Base-by-base conservation (phyloP, 2,329 filamentous ascomycete genomes). In the Reticulascus tulasneorum region DNA sequence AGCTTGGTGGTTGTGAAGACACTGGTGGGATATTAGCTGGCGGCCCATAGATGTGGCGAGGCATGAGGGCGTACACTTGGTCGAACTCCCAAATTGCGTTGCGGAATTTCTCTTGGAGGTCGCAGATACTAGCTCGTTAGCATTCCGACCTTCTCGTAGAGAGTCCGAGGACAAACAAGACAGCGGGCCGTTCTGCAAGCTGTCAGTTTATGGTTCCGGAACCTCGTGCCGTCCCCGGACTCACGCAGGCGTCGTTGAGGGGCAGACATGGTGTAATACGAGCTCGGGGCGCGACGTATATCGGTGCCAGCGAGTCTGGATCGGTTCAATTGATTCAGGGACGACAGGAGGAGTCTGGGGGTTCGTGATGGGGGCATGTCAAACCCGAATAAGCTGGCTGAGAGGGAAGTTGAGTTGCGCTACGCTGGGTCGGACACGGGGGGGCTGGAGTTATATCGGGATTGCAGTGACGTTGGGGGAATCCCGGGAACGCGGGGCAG, bases 91-190 rank as follows among this genome's bases (percentile, higher is more conserved):
- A 77, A 52, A 97, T 95, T 37, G 82, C 83, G 8, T 71, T 69
- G 43, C 87, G 78, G 65, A 97, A 97, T 61, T 89, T 94, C 50
- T 96, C 91, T 66, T 97, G 91, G 46, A 97, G 73, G 56, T 97
- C 91, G 67, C 91, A 97, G 56, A 97, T 78, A 54, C 90, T 96
- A 37, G 17, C 13, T 7, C 4, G 25, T 27, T 31, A 37, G 35
- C 23, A 27, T 11, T 11, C 7, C 9, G 15, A 13, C 22, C 29
- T 18, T 8, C 18, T 13, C 8, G 17, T 11, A 13, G n/a, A 18
- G 13, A 11, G 5, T 5, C 8, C 11, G 5, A n/a, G 34, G 10
- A 8, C 12, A 5, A 11, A 13, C 9, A 20, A 12, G 6, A 12
- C 3, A 13, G 11, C 9, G 17, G 11, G 23, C 16, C 18, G n/a